Percentiles rank a stretch among this genome's conserved stretches.
Evolutionary conservation across 495 filamentous ascomycete species (phyloP).

Genomic region (Margaritispora aquatica): DNA sequence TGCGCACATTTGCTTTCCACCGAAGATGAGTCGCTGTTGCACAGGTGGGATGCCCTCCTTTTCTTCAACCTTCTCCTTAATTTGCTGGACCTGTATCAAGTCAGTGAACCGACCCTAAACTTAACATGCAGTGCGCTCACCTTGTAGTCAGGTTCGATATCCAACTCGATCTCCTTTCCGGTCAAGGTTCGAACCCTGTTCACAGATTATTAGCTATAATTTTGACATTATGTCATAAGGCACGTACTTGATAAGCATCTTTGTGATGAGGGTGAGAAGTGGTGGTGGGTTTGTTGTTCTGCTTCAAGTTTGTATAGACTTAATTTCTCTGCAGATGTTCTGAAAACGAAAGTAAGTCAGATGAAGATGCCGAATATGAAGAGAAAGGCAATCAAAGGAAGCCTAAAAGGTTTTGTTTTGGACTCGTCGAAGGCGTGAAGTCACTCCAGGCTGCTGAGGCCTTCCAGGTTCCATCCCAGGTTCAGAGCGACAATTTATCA

Average conservation of each 20-base stretch:
- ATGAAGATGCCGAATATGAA: background rate
- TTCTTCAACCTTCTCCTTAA: constrained; percentile 98
- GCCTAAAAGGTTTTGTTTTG: background rate
- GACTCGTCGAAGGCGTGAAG: background rate
- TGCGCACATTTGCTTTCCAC: constrained; percentile 93
- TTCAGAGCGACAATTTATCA: background rate
- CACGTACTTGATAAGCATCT: constrained; percentile 12
- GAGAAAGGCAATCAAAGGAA: background rate
- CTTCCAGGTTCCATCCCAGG: background rate
- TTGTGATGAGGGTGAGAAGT: background rate
- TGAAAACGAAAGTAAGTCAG: background rate
- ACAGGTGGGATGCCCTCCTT: constrained; percentile 98
- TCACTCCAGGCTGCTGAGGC: background rate
- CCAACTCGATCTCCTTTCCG: constrained; percentile 96
- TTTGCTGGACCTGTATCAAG: constrained; percentile 69
- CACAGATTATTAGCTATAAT: background rate
- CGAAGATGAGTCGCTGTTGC: constrained; percentile 92
- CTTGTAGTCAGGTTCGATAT: constrained; percentile 91
- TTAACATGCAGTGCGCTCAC: constrained; percentile 37
- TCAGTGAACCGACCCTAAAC: background rate
- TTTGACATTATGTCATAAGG: too few relatives aligned
- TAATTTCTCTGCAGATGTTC: background rate
- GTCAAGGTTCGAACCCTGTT: constrained; percentile 92
- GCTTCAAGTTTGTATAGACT: background rate
- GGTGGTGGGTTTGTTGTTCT: background rate